These are phyloP conservation scores for Aspergillus ustus DNA, from an alignment of 2,329 filamentous ascomycete species.

Conservation along the genomic window DNA sequence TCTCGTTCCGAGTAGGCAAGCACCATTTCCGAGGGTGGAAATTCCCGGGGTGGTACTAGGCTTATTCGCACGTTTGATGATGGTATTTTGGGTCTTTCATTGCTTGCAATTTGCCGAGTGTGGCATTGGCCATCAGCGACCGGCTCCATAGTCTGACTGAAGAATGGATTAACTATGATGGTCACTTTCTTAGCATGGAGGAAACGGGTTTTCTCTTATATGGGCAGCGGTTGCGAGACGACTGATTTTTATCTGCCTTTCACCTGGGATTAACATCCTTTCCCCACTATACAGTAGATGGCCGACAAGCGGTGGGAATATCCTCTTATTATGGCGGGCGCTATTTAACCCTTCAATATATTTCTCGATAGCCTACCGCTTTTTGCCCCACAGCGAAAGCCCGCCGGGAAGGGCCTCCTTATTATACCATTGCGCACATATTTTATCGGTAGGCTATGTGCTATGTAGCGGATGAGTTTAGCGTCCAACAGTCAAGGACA, in stretches of 20 bases:
- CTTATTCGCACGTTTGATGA: background rate
- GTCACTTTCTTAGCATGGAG: background rate
- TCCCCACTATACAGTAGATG: background rate
- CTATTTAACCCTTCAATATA: background rate
- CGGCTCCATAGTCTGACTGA: background rate
- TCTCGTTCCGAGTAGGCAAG: background rate
- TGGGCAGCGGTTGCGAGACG: conserved; percentile 1
- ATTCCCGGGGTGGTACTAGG: background rate
- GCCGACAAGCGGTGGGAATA: background rate
- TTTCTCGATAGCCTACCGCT: background rate
- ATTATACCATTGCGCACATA: background rate
- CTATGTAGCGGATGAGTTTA: background rate
- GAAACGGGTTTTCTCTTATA: background rate
- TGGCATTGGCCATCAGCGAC: background rate
- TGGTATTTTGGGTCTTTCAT: background rate
- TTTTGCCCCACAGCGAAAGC: background rate
- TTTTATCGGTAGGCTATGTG: background rate
- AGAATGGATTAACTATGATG: background rate
- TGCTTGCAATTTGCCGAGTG: background rate
- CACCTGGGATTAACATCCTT: background rate
- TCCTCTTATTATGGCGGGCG: background rate
- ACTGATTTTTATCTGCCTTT: background rate
- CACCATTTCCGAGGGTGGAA: background rate
- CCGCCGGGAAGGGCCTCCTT: background rate
- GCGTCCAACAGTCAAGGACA: too few species aligned